phyloP scores from a whole-genome alignment of 331 rosid species.

The Quercus lobata region DNA sequence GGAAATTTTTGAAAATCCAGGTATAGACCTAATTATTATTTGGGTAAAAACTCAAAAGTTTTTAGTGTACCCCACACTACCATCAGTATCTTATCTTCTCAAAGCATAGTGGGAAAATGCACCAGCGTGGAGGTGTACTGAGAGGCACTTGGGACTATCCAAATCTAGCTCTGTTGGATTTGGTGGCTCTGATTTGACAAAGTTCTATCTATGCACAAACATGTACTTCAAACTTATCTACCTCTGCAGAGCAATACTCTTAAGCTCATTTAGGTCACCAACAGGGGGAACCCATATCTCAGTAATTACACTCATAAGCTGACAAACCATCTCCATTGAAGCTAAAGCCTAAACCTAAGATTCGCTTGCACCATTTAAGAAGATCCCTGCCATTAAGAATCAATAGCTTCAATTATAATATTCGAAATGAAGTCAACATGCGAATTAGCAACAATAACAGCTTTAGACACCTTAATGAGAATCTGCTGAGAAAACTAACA shows the following conservation, averaged over 20 bases:
- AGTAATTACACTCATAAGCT: conserved; percentile 39
- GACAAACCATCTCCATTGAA: conserved; percentile 47
- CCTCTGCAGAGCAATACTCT: conserved; percentile 38
- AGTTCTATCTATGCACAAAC: neutral
- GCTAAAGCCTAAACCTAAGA: conserved; percentile 47
- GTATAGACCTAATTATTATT: no score
- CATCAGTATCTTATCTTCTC: no score
- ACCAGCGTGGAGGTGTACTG: no score
- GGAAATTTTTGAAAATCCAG: no score
- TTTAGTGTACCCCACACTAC: no score
- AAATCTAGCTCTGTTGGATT: no score
- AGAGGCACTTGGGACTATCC: no score
- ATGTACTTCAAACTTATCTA: neutral
- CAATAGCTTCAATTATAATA: conserved; percentile 6
- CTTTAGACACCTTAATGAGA: conserved; percentile 63
- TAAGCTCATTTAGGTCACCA: conserved; percentile 37
- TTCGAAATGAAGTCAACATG: neutral
- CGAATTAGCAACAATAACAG: neutral
- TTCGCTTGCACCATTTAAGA: conserved; percentile 94
- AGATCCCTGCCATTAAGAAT: conserved; percentile 67
- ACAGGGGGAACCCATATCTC: conserved; percentile 73
- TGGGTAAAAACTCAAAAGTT: no score
- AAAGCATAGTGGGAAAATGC: no score
- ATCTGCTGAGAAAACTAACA: conserved; percentile 41
- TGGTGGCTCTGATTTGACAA: no score